Conservation (phyloP, 202 grass and related monocot species). For the Tripidium arundinaceum region DNA sequence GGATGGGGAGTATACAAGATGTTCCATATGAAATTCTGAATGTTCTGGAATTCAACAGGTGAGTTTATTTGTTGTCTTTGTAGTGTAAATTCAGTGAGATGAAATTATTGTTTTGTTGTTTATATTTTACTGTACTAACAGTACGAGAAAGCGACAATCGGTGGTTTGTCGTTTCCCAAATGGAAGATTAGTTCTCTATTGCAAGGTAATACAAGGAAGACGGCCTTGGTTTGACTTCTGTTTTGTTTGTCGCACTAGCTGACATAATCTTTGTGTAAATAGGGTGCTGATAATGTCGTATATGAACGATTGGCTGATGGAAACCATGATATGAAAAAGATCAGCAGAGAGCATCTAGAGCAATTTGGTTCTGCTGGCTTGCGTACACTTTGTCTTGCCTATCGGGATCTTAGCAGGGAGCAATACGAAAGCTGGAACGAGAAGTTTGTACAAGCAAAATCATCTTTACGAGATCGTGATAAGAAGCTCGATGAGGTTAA, state of each 20-base stretch:
- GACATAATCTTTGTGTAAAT: slow-evolving; percentile 25
- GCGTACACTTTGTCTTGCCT: slow-evolving; percentile 97
- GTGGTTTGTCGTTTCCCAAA: slow-evolving; percentile 92
- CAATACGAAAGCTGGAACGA: slow-evolving; percentile 95
- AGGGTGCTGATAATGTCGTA: slow-evolving; percentile 97
- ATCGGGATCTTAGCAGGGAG: slow-evolving; percentile 67
- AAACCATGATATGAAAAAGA: slow-evolving; percentile 71
- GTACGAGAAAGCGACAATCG: slow-evolving; percentile 95
- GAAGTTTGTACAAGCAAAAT: slow-evolving; percentile 98
- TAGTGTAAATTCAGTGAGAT: slow-evolving; percentile 35
- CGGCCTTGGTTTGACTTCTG: neutral
- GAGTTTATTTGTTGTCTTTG: slow-evolving; percentile 1
- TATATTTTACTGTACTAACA: slow-evolving; percentile 41
- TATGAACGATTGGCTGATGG: slow-evolving; percentile 76
- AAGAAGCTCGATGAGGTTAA: slow-evolving; percentile 95
- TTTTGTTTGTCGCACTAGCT: slow-evolving; percentile 21
- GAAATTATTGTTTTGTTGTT: slow-evolving; percentile 16
- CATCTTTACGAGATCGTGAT: slow-evolving; percentile 88
- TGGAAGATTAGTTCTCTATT: slow-evolving; percentile 94
- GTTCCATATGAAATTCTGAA: slow-evolving; percentile 93
- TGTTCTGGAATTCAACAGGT: slow-evolving; percentile 99
- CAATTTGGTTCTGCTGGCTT: slow-evolving; percentile 92
- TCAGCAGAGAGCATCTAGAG: slow-evolving; percentile 88
- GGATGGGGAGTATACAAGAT: slow-evolving; percentile 95
- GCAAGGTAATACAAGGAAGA: slow-evolving; percentile 68